Percentiles rank a stretch among this genome's conserved stretches.
Evolutionary conservation across 371 early-diverging fungal species (phyloP).

Genomic region (Nematocida sp.): DNA sequence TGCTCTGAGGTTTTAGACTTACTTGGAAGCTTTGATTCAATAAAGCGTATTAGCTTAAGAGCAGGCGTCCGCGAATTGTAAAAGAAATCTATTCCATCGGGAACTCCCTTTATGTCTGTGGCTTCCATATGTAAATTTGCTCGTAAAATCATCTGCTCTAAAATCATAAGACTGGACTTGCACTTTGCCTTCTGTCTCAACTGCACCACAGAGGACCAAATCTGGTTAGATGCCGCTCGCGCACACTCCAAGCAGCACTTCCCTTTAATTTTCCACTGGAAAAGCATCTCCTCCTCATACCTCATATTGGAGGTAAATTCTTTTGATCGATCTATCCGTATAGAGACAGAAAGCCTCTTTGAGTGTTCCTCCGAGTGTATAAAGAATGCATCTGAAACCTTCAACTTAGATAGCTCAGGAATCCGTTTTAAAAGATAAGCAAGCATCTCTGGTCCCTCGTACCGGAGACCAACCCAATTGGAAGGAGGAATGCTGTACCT

Average conservation of each 20-base stretch:
- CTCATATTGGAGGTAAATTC: neutral
- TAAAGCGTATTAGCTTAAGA: constrained; percentile 86
- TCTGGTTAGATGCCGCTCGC: constrained; percentile 89
- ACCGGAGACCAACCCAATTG: constrained; percentile 49
- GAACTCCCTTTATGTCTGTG: constrained; percentile 85
- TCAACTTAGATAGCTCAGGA: constrained; percentile 71
- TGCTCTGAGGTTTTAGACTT: constrained; percentile 81
- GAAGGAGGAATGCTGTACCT: constrained; percentile 43
- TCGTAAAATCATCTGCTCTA: constrained; percentile 94
- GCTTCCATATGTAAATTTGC: constrained; percentile 89
- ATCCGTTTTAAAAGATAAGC: constrained; percentile 81
- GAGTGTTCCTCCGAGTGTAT: constrained; percentile 97
- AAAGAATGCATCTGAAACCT: constrained; percentile 90
- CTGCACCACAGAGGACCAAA: constrained; percentile 96
- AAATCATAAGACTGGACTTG: constrained; percentile 89
- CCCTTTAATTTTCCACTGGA: constrained; percentile 81
- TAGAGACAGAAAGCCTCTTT: constrained; percentile 81
- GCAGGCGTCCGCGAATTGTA: constrained; percentile 82
- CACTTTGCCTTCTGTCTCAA: constrained; percentile 85
- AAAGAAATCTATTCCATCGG: constrained; percentile 96
- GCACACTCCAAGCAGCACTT: constrained; percentile 96
- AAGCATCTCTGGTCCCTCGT: constrained; percentile 85
- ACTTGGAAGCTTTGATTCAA: constrained; percentile 75
- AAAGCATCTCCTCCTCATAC: constrained; percentile 79
- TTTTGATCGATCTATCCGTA: constrained; percentile 65